A percentile compares a stretch with the other conserved stretches of the same genome.
phyloP scores from a whole-genome alignment of 805 yeast genomes.

The Saturnispora saitoi region DNA sequence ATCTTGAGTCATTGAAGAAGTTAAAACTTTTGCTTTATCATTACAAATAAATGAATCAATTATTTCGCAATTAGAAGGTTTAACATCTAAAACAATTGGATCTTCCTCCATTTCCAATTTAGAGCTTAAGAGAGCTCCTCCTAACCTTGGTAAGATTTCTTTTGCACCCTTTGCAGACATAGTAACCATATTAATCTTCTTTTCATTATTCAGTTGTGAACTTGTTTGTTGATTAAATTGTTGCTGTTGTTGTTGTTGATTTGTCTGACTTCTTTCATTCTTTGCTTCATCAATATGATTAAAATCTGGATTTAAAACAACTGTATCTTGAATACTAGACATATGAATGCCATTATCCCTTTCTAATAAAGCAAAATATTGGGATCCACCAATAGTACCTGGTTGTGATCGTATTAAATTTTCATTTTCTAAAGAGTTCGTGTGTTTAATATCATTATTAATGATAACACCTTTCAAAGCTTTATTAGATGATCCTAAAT shows the following conservation, averaged over 20 bases:
- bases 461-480: slow-evolving; percentile 63
- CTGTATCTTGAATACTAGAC: slow-evolving; percentile 54
- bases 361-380: slow-evolving; percentile 34
- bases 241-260: slow-evolving; percentile 35
- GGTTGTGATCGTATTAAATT: slow-evolving; percentile 14
- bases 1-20: slow-evolving; percentile 20
- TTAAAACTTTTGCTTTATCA: slow-evolving; percentile 11
- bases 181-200: slow-evolving; percentile 59
- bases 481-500: slow-evolving; percentile 50
- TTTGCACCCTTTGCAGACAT: slow-evolving; percentile 64
- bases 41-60: slow-evolving; percentile 8
- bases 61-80: slow-evolving; percentile 9
- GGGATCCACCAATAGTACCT: slow-evolving; percentile 15
- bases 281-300: slow-evolving; percentile 57
- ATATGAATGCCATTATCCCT: slow-evolving; percentile 43
- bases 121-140: slow-evolving; percentile 62
- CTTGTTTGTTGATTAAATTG: slow-evolving; percentile 22
- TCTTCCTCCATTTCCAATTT: slow-evolving; percentile 57
- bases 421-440: background rate
- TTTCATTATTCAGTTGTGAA: slow-evolving; percentile 12
- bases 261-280: slow-evolving; percentile 6
- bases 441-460: slow-evolving; percentile 26
- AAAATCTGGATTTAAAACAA: slow-evolving; percentile 78
- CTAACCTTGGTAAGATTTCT: slow-evolving; percentile 49
- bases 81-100: slow-evolving; percentile 21